A percentile compares a stretch with the other conserved stretches of the same genome.
phyloP scores from a whole-genome alignment of 2,329 filamentous ascomycete species.

The Cladobotryum mycophilum region DNA sequence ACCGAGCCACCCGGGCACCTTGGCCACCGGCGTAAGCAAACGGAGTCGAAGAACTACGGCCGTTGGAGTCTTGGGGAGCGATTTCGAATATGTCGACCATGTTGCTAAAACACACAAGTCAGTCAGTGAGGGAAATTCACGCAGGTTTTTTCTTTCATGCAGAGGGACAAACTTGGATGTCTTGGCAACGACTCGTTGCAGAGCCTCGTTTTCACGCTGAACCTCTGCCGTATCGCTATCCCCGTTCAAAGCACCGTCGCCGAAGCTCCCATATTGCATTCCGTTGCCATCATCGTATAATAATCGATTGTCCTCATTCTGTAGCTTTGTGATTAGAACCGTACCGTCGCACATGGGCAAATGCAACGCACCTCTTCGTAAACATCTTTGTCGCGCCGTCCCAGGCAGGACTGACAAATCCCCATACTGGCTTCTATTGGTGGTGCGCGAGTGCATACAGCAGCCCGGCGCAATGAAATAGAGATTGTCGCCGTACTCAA shows the following conservation, averaged over 20 bases:
- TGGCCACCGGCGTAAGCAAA: slow-evolving; percentile 46
- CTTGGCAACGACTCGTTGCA: slow-evolving; percentile 57
- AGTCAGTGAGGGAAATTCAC: background rate
- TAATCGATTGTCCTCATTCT: slow-evolving; percentile 53
- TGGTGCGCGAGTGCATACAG: slow-evolving; percentile 16
- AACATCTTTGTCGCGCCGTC: slow-evolving; percentile 42
- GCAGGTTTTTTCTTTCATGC: background rate
- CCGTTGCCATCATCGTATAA: slow-evolving; percentile 56
- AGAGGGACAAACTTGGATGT: slow-evolving; percentile 53
- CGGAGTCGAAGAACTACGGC: slow-evolving; percentile 29
- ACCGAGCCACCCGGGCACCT: slow-evolving; percentile 50
- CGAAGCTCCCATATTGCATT: slow-evolving; percentile 58
- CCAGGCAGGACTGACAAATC: slow-evolving; percentile 55
- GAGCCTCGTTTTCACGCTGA: slow-evolving; percentile 57
- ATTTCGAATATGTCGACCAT: slow-evolving; percentile 65
- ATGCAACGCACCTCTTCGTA: slow-evolving; percentile 48
- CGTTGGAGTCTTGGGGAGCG: slow-evolving; percentile 42
- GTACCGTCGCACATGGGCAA: background rate
- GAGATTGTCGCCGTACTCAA: background rate
- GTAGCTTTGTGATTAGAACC: slow-evolving; percentile 12
- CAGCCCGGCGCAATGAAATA: slow-evolving; percentile 12
- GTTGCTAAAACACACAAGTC: slow-evolving; percentile 40
- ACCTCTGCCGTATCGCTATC: slow-evolving; percentile 56
- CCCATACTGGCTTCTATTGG: slow-evolving; percentile 41
- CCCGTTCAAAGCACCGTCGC: slow-evolving; percentile 46